Conservation (phyloP, 2,329 filamentous ascomycete genomes). For the Bipolaris cookei region DNA sequence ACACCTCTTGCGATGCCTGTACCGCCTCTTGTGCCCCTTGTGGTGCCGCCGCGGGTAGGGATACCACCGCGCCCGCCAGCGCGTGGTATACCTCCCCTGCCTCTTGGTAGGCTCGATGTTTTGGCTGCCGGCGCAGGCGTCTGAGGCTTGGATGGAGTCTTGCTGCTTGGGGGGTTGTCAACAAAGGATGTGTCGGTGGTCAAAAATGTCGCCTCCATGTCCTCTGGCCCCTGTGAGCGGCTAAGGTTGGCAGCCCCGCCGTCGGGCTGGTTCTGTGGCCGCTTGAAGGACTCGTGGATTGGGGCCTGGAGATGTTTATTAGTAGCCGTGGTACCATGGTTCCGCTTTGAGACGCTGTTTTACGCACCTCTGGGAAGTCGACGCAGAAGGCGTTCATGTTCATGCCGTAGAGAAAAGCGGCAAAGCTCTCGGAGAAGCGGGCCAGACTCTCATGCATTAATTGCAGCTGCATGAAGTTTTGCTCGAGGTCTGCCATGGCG, state of each 20-base stretch:
- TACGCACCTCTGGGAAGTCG: constrained; percentile 85
- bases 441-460: constrained; percentile 94
- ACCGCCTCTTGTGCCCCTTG: constrained; percentile 42
- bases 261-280: constrained; percentile 40
- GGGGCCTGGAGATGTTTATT: constrained; percentile 65
- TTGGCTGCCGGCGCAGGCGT: constrained; percentile 38
- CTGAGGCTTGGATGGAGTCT: constrained; percentile 51
- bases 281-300: constrained; percentile 78
- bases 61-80: constrained; percentile 44
- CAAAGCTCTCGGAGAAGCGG: constrained; percentile 94
- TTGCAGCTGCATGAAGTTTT: constrained; percentile 97
- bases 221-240: constrained; percentile 44
- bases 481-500: constrained; percentile 92
- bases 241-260: constrained; percentile 29
- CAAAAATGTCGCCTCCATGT: constrained; percentile 84
- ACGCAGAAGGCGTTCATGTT: constrained; percentile 99
- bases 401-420: constrained; percentile 90
- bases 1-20: constrained; percentile 48
- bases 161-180: constrained; percentile 74
- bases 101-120: constrained; percentile 28
- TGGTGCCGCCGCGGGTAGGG: constrained; percentile 41
- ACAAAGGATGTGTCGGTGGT: constrained; percentile 92
- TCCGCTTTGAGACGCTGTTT: no score
- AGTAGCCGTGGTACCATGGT: background rate
- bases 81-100: constrained; percentile 46